Evolutionary conservation across 441 rosid species (phyloP).

Genomic region (Corymbia calophylla): DNA sequence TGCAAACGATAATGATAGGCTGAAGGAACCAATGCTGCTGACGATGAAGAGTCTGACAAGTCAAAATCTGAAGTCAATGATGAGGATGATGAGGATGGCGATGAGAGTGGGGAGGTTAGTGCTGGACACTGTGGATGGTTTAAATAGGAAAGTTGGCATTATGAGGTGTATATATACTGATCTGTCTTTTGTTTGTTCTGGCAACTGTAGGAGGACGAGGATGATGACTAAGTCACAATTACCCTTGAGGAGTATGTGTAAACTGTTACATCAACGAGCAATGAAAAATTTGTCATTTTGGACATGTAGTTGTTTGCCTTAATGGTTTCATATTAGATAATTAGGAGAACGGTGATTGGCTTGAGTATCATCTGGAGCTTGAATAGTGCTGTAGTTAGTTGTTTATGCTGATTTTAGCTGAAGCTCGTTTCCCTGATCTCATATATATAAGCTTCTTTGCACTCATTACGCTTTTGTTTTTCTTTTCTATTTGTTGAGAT

Average conservation of each 20-base stretch:
- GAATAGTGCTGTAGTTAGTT: neutral
- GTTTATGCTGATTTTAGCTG: neutral
- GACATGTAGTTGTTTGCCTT: neutral
- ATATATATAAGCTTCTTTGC: neutral
- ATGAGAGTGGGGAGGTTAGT: constrained; percentile 41
- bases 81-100: constrained; percentile 21
- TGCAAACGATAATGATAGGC: constrained; percentile 15
- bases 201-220: constrained; percentile 32
- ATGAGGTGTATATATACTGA: neutral
- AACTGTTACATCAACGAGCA: neutral
- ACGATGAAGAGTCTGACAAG: constrained; percentile 59
- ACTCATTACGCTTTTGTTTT: neutral
- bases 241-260: neutral
- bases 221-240: constrained; percentile 12
- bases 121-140: neutral
- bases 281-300: neutral
- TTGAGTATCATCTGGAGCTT: neutral
- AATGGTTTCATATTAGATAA: neutral
- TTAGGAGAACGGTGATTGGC: neutral
- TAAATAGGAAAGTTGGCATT: neutral
- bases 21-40: constrained; percentile 30
- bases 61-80: constrained; percentile 56
- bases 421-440: neutral
- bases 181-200: neutral
- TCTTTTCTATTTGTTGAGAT: neutral